Evolutionary conservation across 2,329 filamentous ascomycete genomes (phyloP), one percentile per base, ranked within the genome.

Genomic region (Dactylellina sp.): DNA sequence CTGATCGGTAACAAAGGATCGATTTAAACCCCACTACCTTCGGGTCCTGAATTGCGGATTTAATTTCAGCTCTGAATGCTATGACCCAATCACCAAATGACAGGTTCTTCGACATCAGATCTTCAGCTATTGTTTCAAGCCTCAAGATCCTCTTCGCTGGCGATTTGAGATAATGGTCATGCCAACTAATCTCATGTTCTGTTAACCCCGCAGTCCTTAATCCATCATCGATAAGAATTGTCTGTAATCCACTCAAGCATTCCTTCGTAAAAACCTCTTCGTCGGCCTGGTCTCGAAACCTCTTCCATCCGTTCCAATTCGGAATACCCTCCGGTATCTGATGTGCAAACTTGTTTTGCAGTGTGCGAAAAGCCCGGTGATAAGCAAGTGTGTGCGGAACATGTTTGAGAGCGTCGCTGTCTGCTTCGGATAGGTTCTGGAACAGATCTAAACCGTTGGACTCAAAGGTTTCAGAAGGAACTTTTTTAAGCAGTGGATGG

Each of bases 21-120:
- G 89, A 91, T 80, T 96, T 95, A 85, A 96, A 96, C 1, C 86
- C 92, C 0, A 87, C 91, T 1, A 96, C 88, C 16, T 89, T 85
- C 0, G 86, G 82, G 78, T 95, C 89, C 0, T 84, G 82, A 24
- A 93, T 83, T 1, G 87, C 85, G 0, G 83, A 80, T 9, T 82
- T 79, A 37, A 95, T 88, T 22, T 83, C 80, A 1, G 80, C 78
- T 59, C 83, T 82, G 66, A 89, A 88, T 2, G 83, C 82, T 1
- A 81, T 80, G 11, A 85, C 81, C 77, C 87, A 85, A n/a, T 79
- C 76, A 7, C 81, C 79, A 53, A 83, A 83, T 11, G 81, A 79
- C 0, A 79, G 77, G 9, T 84, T 80, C 0, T 37, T 74, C 24
- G 80, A 78, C 12, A 88, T 82, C 22, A 92, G 83, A 7, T 86